Percentiles rank a stretch among this genome's conserved stretches.
Evolutionary conservation across 768 basidiomycete genomes (phyloP).

Genomic region (Lactarius deliciosus): DNA sequence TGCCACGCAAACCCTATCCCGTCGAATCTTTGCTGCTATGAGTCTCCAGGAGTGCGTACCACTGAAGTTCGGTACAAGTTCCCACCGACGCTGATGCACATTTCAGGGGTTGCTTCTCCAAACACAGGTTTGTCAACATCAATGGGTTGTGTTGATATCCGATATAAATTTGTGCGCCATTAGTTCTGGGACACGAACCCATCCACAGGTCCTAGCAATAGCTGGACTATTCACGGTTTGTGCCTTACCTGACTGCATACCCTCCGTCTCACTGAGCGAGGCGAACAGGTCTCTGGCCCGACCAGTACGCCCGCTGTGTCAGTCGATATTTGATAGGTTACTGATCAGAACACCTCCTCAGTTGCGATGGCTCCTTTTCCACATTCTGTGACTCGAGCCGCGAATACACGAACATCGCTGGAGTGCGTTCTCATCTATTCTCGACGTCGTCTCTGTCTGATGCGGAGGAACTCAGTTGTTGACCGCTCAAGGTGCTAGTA

Average conservation of each 20-base stretch:
- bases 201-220: constrained; percentile 58
- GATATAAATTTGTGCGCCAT: background rate
- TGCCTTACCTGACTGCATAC: background rate
- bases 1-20: constrained; percentile 53
- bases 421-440: constrained; percentile 33
- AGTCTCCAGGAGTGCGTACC: constrained; percentile 57
- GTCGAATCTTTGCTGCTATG: constrained; percentile 57
- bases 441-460: constrained; percentile 1
- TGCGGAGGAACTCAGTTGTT: constrained; percentile 46
- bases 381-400: constrained; percentile 45
- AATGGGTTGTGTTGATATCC: background rate
- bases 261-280: constrained; percentile 14
- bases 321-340: background rate
- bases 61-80: background rate
- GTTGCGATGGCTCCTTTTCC: constrained; percentile 51
- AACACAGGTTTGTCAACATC: constrained; percentile 42
- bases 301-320: constrained; percentile 43
- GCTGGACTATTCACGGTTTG: constrained; percentile 76
- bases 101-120: constrained; percentile 60
- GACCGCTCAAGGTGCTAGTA: constrained; percentile 52
- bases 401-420: constrained; percentile 45
- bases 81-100: background rate
- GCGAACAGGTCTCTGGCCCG: constrained; percentile 61
- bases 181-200: constrained; percentile 76
- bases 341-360: constrained; percentile 32